phyloP scores from a whole-genome alignment of 1,284 basidiomycete genomes.

The Limonomyces culmigenus region DNA sequence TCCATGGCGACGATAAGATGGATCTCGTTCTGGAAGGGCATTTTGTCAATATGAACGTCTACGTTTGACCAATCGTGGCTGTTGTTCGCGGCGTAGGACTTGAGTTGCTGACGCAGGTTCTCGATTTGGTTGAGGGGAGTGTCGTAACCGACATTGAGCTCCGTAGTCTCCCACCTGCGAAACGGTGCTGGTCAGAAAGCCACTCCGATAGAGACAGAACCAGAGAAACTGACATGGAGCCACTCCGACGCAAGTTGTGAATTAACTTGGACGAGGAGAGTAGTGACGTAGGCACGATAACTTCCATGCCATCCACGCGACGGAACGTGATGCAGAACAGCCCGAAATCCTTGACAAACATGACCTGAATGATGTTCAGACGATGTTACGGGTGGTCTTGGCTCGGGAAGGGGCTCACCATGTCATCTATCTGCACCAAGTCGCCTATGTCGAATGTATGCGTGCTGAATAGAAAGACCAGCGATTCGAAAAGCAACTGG shows the following conservation, averaged over 20 bases:
- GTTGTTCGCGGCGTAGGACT: constrained; percentile 46
- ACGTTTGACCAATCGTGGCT: constrained; percentile 58
- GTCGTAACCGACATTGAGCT: constrained; percentile 42
- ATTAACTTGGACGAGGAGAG: constrained; percentile 60
- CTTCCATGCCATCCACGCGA: constrained; percentile 64
- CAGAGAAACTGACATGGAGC: constrained; percentile 38
- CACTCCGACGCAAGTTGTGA: constrained; percentile 61
- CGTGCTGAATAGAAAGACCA: constrained; percentile 74
- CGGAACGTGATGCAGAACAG: constrained; percentile 70
- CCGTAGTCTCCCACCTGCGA: constrained; percentile 62
- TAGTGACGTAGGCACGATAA: constrained; percentile 70
- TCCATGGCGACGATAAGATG: constrained; percentile 57
- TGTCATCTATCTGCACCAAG: constrained; percentile 62
- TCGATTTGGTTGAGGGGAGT: constrained; percentile 57
- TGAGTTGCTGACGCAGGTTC: constrained; percentile 39
- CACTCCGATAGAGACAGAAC: constrained; percentile 11
- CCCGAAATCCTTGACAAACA: constrained; percentile 65
- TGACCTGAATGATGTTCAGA: constrained; percentile 15
- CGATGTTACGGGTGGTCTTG: background rate
- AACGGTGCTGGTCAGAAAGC: constrained; percentile 10
- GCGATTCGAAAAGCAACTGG: constrained; percentile 65
- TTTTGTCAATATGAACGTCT: constrained; percentile 51
- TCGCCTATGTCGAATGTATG: constrained; percentile 71
- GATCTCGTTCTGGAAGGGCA: constrained; percentile 63
- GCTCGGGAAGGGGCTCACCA: constrained; percentile 18